A percentile compares a stretch with the other conserved stretches of the same genome.
phyloP scores from a whole-genome alignment of 106 monocot genomes.

The Gastrodia elata region DNA sequence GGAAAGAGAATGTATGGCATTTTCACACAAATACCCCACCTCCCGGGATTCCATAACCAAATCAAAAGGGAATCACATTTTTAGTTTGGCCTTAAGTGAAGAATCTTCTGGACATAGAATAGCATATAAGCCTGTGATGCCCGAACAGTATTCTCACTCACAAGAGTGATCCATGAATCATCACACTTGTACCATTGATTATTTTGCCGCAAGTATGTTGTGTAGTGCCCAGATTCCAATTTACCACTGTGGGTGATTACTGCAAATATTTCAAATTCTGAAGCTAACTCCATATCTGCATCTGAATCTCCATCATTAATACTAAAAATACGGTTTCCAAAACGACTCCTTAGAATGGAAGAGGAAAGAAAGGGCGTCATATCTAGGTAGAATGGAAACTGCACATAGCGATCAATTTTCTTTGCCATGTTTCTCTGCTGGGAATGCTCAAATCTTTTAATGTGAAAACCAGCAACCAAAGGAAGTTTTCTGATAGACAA shows the following conservation, averaged over 20 bases:
- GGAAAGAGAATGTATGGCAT: neutral
- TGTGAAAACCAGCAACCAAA: slow-evolving; percentile 75
- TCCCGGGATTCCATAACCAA: slow-evolving; percentile 4
- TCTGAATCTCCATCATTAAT: slow-evolving; percentile 41
- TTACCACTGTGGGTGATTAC: slow-evolving; percentile 83
- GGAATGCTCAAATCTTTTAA: slow-evolving; percentile 92
- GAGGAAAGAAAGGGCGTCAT: slow-evolving; percentile 78
- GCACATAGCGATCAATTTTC: slow-evolving; percentile 77
- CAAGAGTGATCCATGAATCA: slow-evolving; percentile 81
- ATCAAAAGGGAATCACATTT: slow-evolving; percentile 18
- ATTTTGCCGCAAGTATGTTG: slow-evolving; percentile 67
- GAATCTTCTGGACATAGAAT: slow-evolving; percentile 83
- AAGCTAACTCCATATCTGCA: slow-evolving; percentile 27
- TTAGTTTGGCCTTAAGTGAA: slow-evolving; percentile 65
- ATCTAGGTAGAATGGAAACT: slow-evolving; percentile 81
- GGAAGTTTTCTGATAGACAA: slow-evolving; percentile 92
- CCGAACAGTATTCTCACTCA: slow-evolving; percentile 67
- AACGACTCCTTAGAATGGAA: slow-evolving; percentile 67
- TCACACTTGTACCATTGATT: slow-evolving; percentile 94
- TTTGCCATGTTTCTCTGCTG: slow-evolving; percentile 55
- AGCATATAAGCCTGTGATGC: slow-evolving; percentile 92
- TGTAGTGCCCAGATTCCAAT: slow-evolving; percentile 83
- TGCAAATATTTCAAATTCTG: slow-evolving; percentile 89
- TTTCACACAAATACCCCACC: neutral
- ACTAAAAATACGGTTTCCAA: slow-evolving; percentile 61